phyloP scores from a whole-genome alignment of 2,329 filamentous ascomycete species.

The Colletotrichum eremochloae region DNA sequence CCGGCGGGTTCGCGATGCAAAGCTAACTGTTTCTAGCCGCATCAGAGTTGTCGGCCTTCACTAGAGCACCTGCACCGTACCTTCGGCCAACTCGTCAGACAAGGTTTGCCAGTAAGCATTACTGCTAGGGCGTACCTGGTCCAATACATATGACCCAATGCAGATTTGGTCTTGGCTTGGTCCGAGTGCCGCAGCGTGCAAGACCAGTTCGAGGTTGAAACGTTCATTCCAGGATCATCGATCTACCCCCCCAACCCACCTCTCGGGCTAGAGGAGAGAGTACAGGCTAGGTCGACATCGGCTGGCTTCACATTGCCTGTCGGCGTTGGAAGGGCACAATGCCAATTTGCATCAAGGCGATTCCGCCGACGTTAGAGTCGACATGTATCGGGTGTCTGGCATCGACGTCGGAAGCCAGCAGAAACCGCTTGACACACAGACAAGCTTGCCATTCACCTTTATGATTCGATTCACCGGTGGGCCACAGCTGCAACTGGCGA shows the following conservation, averaged over 20 bases:
- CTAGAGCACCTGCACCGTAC: no score
- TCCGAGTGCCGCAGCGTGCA: slow-evolving; percentile 25
- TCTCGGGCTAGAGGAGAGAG: slow-evolving; percentile 5
- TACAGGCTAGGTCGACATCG: slow-evolving; percentile 6
- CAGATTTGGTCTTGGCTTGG: slow-evolving; percentile 23
- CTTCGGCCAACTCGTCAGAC: slow-evolving; percentile 21
- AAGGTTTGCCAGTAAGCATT: slow-evolving; percentile 24
- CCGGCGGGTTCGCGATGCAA: slow-evolving; percentile 33
- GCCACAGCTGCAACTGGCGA: slow-evolving; percentile 5
- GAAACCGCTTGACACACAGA: background rate
- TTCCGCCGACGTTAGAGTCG: background rate
- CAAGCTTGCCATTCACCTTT: background rate
- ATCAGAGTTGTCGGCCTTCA: slow-evolving; percentile 12
- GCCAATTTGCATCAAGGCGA: background rate
- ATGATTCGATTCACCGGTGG: slow-evolving; percentile 14
- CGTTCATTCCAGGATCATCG: slow-evolving; percentile 41
- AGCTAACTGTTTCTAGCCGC: slow-evolving; percentile 11
- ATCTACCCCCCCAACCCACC: slow-evolving; percentile 13
- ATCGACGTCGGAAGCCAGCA: slow-evolving; percentile 4
- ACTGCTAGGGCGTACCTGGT: slow-evolving; percentile 26
- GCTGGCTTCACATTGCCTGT: slow-evolving; percentile 10
- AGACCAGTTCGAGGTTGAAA: slow-evolving; percentile 42
- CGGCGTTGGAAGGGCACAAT: slow-evolving; percentile 6
- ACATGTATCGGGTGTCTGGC: background rate
- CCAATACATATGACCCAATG: background rate